Base-by-base conservation (phyloP, 208 protist species). In the Trypanosoma rangeli region DNA sequence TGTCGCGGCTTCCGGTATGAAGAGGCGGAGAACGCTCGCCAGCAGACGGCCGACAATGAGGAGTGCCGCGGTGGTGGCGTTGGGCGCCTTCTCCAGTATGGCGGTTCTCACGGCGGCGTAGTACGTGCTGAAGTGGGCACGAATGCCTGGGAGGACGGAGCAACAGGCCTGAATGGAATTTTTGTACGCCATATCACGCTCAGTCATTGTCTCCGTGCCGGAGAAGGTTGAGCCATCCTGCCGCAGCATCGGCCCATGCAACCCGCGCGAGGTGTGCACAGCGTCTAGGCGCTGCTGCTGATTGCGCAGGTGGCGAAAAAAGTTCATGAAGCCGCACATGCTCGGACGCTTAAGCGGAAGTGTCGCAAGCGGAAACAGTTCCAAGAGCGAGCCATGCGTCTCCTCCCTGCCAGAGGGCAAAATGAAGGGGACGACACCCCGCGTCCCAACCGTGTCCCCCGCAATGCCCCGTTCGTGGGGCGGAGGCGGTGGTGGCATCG, bases 31-130 rank as follows among this genome's bases (percentile, higher is more conserved):
- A 3, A 58, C 20, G 44, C 35, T 63, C n/a, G 67, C 37, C 5
- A 72, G 26, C 26, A 63, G 33, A 24, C 67, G 37, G 28, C 67
- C 57, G 0, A 44, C 16, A 4, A 72, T 10, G 33, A 72, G 67
- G 3, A 72, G 49, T 49, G 67, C 57, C 16, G 58, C 44, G 22
- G 35, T 56, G 10, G 57, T 29, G 12, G 67, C 67, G 29, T 55
- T 53, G n/a, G 67, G 49, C 22, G n/a, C 33, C 10, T 58, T 33
- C 9, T 49, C 48, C 24, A 20, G 31, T 1, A 63, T 33, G 13
- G 28, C 4, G 12, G 1, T 42, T 18, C 46, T 1, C 13, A 72
- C 46, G 18, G 57, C 5, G 3, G 55, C 44, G 28, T 72, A 49
- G 33, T 64, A 55, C 2, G 24, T 22, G 15, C 44, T 46, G 20